phyloP scores from a whole-genome alignment of 192 early-diverging fungal genomes.

The Lobulomyces angularis region DNA sequence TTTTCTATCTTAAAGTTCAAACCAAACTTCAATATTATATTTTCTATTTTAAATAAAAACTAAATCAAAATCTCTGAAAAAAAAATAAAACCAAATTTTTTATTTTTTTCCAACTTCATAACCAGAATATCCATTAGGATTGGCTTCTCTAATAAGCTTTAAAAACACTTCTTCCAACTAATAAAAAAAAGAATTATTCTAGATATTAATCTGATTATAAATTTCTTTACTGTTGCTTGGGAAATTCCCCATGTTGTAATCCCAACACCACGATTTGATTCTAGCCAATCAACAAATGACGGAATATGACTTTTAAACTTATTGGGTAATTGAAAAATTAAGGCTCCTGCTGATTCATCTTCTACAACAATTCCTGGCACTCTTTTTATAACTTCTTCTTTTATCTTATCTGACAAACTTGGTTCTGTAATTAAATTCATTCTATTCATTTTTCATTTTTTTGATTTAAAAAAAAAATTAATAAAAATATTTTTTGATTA shows the following conservation, averaged over 20 bases:
- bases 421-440: constrained; percentile 48
- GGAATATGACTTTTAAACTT: constrained; percentile 29
- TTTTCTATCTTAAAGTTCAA: too few relatives aligned
- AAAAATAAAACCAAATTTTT: too few relatives aligned
- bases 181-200: background rate
- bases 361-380: constrained; percentile 44
- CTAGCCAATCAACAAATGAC: constrained; percentile 42
- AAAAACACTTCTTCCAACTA: constrained; percentile 63
- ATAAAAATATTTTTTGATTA: too few relatives aligned
- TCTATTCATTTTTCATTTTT: too few relatives aligned
- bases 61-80: too few relatives aligned
- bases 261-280: constrained; percentile 22
- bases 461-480: too few relatives aligned
- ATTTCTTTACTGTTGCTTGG: constrained; percentile 28
- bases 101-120: too few relatives aligned
- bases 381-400: constrained; percentile 24
- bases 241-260: constrained; percentile 53
- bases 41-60: too few relatives aligned
- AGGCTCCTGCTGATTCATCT: constrained; percentile 56
- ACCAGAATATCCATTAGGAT: too few relatives aligned
- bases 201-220: background rate
- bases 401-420: constrained; percentile 27
- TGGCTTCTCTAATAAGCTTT: constrained; percentile 26
- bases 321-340: constrained; percentile 53
- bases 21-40: too few relatives aligned